Base-by-base conservation (phyloP, 805 yeast species). In the Pichia kluyveri region DNA sequence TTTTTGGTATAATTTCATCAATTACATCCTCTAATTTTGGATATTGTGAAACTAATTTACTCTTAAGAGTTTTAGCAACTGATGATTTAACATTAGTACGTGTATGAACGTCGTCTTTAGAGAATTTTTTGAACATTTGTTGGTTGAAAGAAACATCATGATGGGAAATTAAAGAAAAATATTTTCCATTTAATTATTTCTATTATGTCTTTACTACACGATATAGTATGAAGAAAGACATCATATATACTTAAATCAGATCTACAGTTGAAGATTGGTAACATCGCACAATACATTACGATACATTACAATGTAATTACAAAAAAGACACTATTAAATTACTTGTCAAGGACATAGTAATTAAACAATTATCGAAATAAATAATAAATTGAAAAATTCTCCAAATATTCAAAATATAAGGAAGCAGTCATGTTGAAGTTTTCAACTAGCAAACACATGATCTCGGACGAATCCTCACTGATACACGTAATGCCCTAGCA, bases 381-480 rank as follows among this genome's bases (percentile, higher is more conserved):
- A 26, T 26, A 14, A 31, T 43, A 18, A 17, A 41, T 38, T 50
- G 45, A 44, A 82, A 83, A 83, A 83, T 82, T 83, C 90, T 85
- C 81, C 75, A 58, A 69, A 66, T 66, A 66, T 75, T 69, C 67
- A 58, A 53, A 50, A 58, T 66, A 65, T 66, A 66, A 67, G 79
- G 79, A 82, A 82, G 80, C 76, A 77, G 83, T 96, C 90, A 79
- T 70, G 90, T 93, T 85, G 83, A 82, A 87, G 90, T 87, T 93
- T 91, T 93, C 97, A 93, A 91, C 97, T 96, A 91, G 99, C 99
- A 91, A 91, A 91, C 87, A 93, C 98, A 91, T 96, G 95, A 90
- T 89, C 99, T 91, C 99, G 98, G 99, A 93, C 96, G 96, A 90
- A 89, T 93, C 99, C 98, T 91, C 99, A 91, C 96, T 90, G 98